Evolutionary conservation across 75 land plant genomes (phyloP), one percentile per base, ranked within the genome.

Genomic region (Selaginella moellendorffii): DNA sequence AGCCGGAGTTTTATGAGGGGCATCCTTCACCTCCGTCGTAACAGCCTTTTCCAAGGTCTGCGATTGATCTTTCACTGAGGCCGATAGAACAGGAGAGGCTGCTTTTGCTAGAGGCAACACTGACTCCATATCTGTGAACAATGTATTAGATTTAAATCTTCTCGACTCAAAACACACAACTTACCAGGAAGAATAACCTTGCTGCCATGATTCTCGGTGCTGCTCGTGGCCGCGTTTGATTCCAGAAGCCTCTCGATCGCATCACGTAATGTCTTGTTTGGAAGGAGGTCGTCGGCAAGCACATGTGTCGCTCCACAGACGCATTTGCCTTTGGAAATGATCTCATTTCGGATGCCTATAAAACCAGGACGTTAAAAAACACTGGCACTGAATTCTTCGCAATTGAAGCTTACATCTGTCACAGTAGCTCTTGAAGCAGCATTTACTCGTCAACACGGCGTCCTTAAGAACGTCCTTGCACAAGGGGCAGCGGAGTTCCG

Each of bases 381-480:
- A n/a, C n/a, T n/a, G 51, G 51, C 18, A 46, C 10, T 10, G 18
- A 10, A 10, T 46, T 46, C 14, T 46, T 10, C 51, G 18, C 51
- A 46, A 10, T 10, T 2, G 2, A 56, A 8, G 2, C 77, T 69
- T 79, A 89, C 96, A 89, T 76, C 76, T 79, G 59, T 89, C 91
- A 73, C 96, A 89, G 63, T 79, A 89, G 60, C 87, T 89, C 17
- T 69, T 68, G 56, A 81, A 89, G 65, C 96, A 89, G 54, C 96
- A 89, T 56, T 80, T 86, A 76, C 90, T 83, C 2, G 96, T 89
- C 0, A 89, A 64, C 0, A 89, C 96, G 53, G 90, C 96, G 78
- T 89, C 96, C 69, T 83, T 89, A 81, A 89, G 77, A 0, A 83
- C 87, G 69, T 80, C 81, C 69, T 76, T 83, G 65, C 96, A 89